Conservation (phyloP, 345 rosid species). For the Hibiscus mutabilis region DNA sequence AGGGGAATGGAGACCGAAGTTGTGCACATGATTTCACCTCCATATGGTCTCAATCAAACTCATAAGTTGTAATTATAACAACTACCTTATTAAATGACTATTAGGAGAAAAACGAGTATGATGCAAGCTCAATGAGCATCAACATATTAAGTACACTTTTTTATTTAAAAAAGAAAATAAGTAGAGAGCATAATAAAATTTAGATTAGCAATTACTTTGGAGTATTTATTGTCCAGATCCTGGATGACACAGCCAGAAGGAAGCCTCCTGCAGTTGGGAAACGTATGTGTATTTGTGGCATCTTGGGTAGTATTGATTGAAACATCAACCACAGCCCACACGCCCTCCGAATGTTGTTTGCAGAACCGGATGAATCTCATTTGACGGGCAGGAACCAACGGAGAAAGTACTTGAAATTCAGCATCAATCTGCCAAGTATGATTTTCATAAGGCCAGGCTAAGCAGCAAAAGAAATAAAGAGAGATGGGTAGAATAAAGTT, state of each 20-base stretch:
- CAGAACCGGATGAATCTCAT: conserved; percentile 62
- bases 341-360: conserved; percentile 54
- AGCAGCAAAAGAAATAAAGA: background rate
- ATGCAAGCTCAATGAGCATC: background rate
- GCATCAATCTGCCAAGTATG: conserved; percentile 44
- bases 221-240: conserved; percentile 55
- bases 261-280: conserved; percentile 38
- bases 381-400: conserved; percentile 49
- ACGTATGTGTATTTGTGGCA: conserved; percentile 12
- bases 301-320: conserved; percentile 44
- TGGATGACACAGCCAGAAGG: conserved; percentile 80
- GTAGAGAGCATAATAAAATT: background rate
- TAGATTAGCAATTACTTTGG: conserved; percentile 42
- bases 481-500: conserved; percentile 4
- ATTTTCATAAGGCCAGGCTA: conserved; percentile 3
- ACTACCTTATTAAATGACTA: too few relatives aligned
- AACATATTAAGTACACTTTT: background rate
- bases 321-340: conserved; percentile 80
- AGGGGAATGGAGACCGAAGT: background rate
- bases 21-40: background rate
- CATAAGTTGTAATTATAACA: too few relatives aligned
- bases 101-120: too few relatives aligned
- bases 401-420: conserved; percentile 66
- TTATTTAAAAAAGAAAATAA: background rate
- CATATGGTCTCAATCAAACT: background rate